phyloP scores from a whole-genome alignment of 169 alveolate genomes.

The Plasmodium vinckei region DNA sequence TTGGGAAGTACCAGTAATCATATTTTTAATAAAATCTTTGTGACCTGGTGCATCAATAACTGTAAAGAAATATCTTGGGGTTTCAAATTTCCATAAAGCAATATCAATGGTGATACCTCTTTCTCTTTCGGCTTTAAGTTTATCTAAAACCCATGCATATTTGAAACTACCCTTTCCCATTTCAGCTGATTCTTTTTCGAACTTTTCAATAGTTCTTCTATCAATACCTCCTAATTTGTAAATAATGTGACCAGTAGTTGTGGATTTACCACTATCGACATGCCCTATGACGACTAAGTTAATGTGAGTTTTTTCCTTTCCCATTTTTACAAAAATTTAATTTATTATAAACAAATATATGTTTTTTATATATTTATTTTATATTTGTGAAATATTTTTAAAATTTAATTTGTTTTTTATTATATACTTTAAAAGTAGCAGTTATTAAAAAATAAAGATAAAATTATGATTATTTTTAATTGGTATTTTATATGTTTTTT shows the following conservation, averaged over 20 bases:
- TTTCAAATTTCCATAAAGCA: constrained; percentile 98
- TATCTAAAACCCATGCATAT: constrained; percentile 99
- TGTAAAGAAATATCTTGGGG: constrained; percentile 96
- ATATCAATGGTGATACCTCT: constrained; percentile 99
- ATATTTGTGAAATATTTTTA: too few species aligned
- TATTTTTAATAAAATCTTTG: constrained; percentile 98
- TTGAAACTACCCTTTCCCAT: constrained; percentile 97
- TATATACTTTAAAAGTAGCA: too few species aligned
- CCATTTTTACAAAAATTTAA: constrained; percentile 70
- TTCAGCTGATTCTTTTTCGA: constrained; percentile 95
- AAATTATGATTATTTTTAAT: too few species aligned
- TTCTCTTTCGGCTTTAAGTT: constrained; percentile 98
- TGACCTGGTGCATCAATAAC: constrained; percentile 99
- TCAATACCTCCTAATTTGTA: constrained; percentile 97
- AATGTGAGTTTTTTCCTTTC: constrained; percentile 93
- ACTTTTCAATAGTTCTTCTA: constrained; percentile 95
- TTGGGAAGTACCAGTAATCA: constrained; percentile 99
- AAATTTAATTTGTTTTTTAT: too few species aligned
- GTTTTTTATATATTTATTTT: neutral
- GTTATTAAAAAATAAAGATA: too few species aligned
- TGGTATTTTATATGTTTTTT: too few species aligned
- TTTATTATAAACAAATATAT: neutral
- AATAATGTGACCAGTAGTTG: constrained; percentile 96
- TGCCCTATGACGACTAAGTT: constrained; percentile 97
- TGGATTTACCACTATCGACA: constrained; percentile 98